These are phyloP conservation scores for Entomortierella parvispora DNA, from an alignment of 192 early-diverging fungal species.

Conservation along the genomic window DNA sequence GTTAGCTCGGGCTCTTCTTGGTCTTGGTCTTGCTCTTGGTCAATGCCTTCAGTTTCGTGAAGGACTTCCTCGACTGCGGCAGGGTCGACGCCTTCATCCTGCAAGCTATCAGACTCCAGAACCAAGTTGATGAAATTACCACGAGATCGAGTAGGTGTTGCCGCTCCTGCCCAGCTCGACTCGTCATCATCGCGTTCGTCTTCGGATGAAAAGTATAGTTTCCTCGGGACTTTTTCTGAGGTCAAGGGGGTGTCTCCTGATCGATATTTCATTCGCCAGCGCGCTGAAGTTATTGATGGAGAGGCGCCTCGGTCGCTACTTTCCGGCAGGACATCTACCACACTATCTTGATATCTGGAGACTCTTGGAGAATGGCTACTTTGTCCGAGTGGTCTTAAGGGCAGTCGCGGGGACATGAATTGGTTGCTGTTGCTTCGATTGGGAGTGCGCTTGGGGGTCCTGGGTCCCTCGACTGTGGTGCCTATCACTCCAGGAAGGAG, in stretches of 20 bases:
- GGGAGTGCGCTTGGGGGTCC: conserved; percentile 25
- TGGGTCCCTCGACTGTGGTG: conserved; percentile 41
- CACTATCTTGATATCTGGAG: no score
- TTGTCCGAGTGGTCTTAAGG: no score
- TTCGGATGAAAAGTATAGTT: neutral
- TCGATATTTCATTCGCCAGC: conserved; percentile 16
- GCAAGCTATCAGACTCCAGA: neutral
- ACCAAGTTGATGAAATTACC: no score
- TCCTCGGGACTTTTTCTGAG: neutral
- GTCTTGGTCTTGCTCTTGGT: neutral
- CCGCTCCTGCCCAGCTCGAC: no score
- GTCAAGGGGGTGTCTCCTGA: conserved; percentile 37
- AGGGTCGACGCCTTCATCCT: neutral
- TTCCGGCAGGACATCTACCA: no score
- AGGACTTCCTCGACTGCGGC: no score
- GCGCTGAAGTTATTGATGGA: neutral
- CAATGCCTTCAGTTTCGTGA: no score
- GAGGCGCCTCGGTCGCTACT: no score
- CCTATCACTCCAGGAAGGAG: conserved; percentile 41
- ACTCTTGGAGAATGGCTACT: no score
- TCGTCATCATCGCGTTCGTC: conserved; percentile 7
- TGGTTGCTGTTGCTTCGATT: neutral
- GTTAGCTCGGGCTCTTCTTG: neutral
- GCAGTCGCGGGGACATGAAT: neutral
- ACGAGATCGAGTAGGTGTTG: no score